phyloP scores from a whole-genome alignment of 108 stramenopile genomes.

The Fistulifera solaris region DNA sequence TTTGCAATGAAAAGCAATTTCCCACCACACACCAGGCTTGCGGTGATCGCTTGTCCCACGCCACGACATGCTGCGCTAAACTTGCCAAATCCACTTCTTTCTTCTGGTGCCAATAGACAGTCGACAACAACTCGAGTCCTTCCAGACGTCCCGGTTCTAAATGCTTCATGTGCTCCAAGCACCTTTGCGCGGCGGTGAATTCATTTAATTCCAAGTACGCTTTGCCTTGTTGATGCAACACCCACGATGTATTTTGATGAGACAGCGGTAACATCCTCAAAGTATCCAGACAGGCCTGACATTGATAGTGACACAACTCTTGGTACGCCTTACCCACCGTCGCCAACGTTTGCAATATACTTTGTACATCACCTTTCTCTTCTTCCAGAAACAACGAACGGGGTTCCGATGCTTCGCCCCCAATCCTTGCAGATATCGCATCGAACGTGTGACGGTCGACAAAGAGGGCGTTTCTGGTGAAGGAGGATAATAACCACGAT shows the following conservation, averaged over 20 bases:
- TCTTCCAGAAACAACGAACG: not conserved
- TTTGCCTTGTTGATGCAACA: constrained; percentile 84
- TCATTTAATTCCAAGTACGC: constrained; percentile 94
- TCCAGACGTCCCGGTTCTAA: constrained; percentile 87
- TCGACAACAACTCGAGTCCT: constrained; percentile 88
- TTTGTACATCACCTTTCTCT: not conserved
- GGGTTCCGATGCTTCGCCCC: not conserved
- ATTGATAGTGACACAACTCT: constrained; percentile 39
- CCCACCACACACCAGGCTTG: constrained; percentile 96
- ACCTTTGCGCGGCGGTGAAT: constrained; percentile 74
- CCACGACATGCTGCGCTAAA: constrained; percentile 84
- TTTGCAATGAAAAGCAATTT: constrained; percentile 95
- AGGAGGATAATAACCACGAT: constrained; percentile 40
- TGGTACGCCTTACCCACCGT: constrained; percentile 14
- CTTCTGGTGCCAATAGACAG: constrained; percentile 93
- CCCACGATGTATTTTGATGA: constrained; percentile 91
- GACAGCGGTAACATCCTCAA: constrained; percentile 59
- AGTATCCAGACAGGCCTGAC: constrained; percentile 68
- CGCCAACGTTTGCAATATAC: constrained; percentile 14
- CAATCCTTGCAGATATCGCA: constrained; percentile 7
- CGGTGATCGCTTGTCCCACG: constrained; percentile 77
- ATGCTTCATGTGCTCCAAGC: constrained; percentile 76
- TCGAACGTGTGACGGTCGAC: not conserved
- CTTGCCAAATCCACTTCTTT: constrained; percentile 91
- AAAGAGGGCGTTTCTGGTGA: constrained; percentile 38